Evolutionary conservation across 225 moss, liverwort and hornwort species (phyloP), one percentile per base, ranked within the genome.

Genomic region (Marchantia paleacea): DNA sequence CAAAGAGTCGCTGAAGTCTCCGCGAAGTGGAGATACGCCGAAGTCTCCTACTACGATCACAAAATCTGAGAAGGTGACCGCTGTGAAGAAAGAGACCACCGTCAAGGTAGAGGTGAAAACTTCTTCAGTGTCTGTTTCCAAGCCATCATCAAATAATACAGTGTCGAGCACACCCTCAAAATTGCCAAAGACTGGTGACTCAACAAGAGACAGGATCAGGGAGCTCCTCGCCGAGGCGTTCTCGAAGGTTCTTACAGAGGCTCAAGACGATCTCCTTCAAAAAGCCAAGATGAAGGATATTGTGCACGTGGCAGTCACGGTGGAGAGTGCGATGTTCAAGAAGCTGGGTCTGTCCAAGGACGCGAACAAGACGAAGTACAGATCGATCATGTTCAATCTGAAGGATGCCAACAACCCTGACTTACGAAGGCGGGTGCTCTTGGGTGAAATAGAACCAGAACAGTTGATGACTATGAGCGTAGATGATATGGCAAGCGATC

Each of bases 331-430:
- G 16, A 84, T 97, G 81, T 97, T 94, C 82, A 85, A 83, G 81
- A 92, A 90, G 82, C 83, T 97, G 75, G 96, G 96, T 52, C 85
- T 91, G 15, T 88, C 87, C 15, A 94, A 87, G 54, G 87, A 70
- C 65, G 77, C 81, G 3, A 83, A 85, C 77, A 89, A 87, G 81
- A 51, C 53, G 29, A 89, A 85, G 63, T 81, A 84, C 81, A 93
- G 97, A 73, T 97, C 97, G 22, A 86, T 97, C 18, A 89, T 93
- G 83, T 97, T 97, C 88, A 97, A 97, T 72, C 81, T 97, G 60
- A 97, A 92, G 81, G 97, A 97, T 81, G 83, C 85, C 12, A 97
- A 97, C 74, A 97, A 97, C 75, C 97, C 97, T 50, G 97, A 97
- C 77, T 90, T 97, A 39, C 88, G 97, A 75, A 88, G 97, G 57